phyloP scores from a whole-genome alignment of 2,329 filamentous ascomycete species.

The Acephala macrosclerotiorum region DNA sequence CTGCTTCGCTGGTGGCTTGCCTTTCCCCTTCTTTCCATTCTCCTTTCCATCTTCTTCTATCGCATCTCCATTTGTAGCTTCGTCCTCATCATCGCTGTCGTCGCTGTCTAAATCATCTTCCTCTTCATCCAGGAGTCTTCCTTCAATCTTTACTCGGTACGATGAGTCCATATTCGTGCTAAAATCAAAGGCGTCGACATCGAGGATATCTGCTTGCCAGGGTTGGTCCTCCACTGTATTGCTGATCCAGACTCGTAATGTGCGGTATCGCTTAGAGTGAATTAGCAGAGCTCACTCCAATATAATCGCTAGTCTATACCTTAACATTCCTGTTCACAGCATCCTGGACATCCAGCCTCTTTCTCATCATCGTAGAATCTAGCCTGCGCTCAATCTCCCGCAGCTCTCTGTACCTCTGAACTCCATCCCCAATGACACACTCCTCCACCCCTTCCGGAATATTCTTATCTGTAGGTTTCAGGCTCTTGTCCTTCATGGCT shows the following conservation, averaged over 20 bases:
- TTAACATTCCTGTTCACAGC: constrained; percentile 77
- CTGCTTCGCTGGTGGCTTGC: constrained; percentile 51
- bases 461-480: constrained; percentile 93
- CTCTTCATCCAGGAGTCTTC: constrained; percentile 77
- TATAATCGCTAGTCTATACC: constrained; percentile 49
- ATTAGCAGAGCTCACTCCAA: constrained; percentile 17
- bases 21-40: constrained; percentile 48
- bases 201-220: constrained; percentile 79
- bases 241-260: constrained; percentile 90
- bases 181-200: constrained; percentile 83
- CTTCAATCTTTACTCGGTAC: constrained; percentile 93
- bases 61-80: constrained; percentile 49
- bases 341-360: constrained; percentile 89
- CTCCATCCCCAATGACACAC: constrained; percentile 81
- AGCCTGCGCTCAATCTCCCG: constrained; percentile 87
- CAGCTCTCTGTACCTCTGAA: constrained; percentile 81
- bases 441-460: constrained; percentile 90
- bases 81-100: constrained; percentile 55
- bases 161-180: constrained; percentile 78
- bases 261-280: constrained; percentile 71
- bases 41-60: constrained; percentile 63
- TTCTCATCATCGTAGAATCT: constrained; percentile 93
- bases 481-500: constrained; percentile 79
- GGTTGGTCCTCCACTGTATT: constrained; percentile 95
- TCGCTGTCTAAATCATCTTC: constrained; percentile 60